These are phyloP conservation scores for Trifolium subterraneum DNA, from an alignment of 306 rosid species.

Conservation along the genomic window DNA sequence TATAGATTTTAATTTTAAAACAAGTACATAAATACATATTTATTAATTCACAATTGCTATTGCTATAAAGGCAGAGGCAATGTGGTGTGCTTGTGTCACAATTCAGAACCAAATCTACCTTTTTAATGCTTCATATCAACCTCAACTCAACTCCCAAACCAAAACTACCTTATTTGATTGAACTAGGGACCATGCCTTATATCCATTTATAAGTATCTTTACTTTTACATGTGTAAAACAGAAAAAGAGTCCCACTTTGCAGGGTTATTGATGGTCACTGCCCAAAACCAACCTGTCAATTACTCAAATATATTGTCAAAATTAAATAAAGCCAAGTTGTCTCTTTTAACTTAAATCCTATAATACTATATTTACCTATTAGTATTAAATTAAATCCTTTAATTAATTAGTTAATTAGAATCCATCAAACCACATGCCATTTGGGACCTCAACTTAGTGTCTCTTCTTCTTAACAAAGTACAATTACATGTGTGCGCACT, in stretches of 20 bases:
- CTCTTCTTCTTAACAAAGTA: background rate
- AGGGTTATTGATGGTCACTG: background rate
- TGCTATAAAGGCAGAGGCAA: background rate
- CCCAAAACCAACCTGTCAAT: constrained; percentile 7
- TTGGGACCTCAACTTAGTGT: background rate
- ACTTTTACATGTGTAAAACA: background rate
- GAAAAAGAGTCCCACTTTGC: background rate
- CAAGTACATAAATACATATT: background rate
- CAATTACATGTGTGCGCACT: background rate
- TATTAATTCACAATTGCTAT: constrained; percentile 23
- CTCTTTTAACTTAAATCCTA: no score
- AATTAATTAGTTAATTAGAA: background rate
- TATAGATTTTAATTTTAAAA: background rate
- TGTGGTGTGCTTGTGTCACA: constrained; percentile 35
- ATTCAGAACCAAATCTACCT: constrained; percentile 12
- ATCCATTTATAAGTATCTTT: background rate
- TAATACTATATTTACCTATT: no score
- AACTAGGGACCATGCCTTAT: constrained; percentile 35
- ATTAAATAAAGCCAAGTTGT: no score
- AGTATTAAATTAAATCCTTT: no score
- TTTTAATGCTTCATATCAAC: background rate
- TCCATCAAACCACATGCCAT: background rate
- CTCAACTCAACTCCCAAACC: constrained; percentile 48
- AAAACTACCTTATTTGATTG: constrained; percentile 35
- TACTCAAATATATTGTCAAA: background rate